Evolutionary conservation across 805 yeast genomes (phyloP), one percentile per base, ranked within the genome.

Genomic region (Hermanozyma aechmeae): DNA sequence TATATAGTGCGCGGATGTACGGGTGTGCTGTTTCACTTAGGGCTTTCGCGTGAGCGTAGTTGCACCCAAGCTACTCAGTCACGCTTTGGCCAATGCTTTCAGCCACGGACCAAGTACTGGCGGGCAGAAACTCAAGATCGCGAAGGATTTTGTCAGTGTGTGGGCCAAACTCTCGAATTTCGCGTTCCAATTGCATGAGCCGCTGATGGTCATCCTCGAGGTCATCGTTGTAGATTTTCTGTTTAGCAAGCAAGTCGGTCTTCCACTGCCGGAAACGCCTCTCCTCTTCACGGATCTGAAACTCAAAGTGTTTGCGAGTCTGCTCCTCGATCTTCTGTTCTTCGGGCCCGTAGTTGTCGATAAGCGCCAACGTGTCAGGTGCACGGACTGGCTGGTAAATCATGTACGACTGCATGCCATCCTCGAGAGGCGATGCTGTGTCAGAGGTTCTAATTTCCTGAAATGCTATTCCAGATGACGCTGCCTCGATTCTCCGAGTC

Each of bases 231-330:
- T 73, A 67, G 30, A 50, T 50, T n/a, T 55, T 58, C 50, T 79
- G 86, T 43, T 70, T 70, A 13, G 58, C 61, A 28, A 68, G 59
- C 27, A 80, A 54, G 0, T 70, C 70, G 31, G 50, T 53, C 43
- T 75, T 75, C 83, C 84, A 76, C 18, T 68, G 73, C 43, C 68
- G 70, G 38, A 78, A 77, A 37, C 70, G 66, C 26, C 47, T 53
- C 36, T 77, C 83, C 45, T 79, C 79, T 3, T 43, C 31, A 10
- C 52, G 46, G 24, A 73, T 65, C 15, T 61, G 46, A 13, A 57
- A 65, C 14, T 39, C 43, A 35, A 40, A 30, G 26, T 29, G 35
- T 18, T 23, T 20, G n/a, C 40, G 30, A 9, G 40, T 37, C 24
- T 49, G 53, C 27, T 51, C 43, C 21, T 48, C 40, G 13, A 40